Evolutionary conservation across 192 early-diverging fungal species (phyloP).

Genomic region (Chytriomyces sp.): DNA sequence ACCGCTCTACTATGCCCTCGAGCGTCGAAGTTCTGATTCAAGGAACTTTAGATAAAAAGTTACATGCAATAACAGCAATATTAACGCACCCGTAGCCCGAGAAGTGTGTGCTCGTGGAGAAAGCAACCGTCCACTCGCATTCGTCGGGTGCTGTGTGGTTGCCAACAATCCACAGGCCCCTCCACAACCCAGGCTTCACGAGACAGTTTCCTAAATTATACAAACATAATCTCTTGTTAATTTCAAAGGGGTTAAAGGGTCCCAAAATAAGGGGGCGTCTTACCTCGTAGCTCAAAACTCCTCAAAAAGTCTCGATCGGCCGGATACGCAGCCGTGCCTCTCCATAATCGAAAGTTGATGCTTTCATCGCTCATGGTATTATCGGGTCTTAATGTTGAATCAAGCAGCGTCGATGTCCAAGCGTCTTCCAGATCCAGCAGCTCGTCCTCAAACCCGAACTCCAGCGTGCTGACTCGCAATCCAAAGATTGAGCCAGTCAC

Average conservation of each 20-base stretch:
- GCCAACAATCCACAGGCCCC: conserved; percentile 3
- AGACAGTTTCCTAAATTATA: not conserved
- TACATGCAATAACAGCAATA: not conserved
- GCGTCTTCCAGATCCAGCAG: conserved; percentile 24
- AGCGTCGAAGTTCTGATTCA: conserved; percentile 17
- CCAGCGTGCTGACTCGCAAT: not conserved
- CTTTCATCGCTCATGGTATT: not conserved
- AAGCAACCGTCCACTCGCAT: conserved; percentile 6
- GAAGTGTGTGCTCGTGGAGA: not conserved
- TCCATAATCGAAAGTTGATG: conserved; percentile 19
- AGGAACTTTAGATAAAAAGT: not conserved
- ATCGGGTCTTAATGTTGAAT: not conserved
- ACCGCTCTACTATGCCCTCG: conserved; percentile 23
- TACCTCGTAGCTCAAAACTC: too few species aligned
- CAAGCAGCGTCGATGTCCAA: not conserved
- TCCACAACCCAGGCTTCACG: conserved; percentile 5
- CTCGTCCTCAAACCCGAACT: conserved; percentile 14
- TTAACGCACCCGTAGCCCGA: not conserved
- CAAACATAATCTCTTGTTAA: not conserved
- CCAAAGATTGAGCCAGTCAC: conserved; percentile 19
- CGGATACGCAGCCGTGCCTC: not conserved
- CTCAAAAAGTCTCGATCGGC: not conserved
- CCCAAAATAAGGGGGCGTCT: too few species aligned
- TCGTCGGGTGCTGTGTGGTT: not conserved
- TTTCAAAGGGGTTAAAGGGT: too few species aligned